Percentiles rank a stretch among this genome's conserved stretches.
Conservation (phyloP, 2,329 filamentous ascomycete species). For the Aspergillus eucalypticola region DNA sequence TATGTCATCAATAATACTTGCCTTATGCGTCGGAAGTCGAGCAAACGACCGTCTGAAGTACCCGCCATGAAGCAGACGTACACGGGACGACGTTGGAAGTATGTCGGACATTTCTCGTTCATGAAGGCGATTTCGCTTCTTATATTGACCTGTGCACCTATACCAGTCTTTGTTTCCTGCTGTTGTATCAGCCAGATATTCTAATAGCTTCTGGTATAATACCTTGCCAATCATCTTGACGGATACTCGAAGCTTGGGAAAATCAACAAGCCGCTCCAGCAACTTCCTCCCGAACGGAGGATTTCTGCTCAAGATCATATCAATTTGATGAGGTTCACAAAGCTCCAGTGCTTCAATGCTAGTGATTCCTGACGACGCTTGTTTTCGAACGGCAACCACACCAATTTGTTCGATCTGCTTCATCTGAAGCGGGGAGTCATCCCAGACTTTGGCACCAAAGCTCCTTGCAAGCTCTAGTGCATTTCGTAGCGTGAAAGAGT, state of each 20-base stretch:
- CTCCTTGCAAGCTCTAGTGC: conserved; percentile 78
- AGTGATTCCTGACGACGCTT: conserved; percentile 69
- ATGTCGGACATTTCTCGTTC: conserved; percentile 63
- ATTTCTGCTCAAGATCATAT: conserved; percentile 73
- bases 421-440: conserved; percentile 76
- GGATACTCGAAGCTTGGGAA: conserved; percentile 66
- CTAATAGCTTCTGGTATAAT: conserved; percentile 29
- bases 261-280: conserved; percentile 64
- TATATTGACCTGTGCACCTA: conserved; percentile 60
- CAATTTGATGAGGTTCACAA: conserved; percentile 70
- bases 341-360: conserved; percentile 69
- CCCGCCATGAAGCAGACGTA: conserved; percentile 74
- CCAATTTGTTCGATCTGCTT: conserved; percentile 82
- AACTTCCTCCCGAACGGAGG: conserved; percentile 78
- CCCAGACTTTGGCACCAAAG: conserved; percentile 75
- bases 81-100: conserved; percentile 65
- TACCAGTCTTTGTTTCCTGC: conserved; percentile 38
- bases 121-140: conserved; percentile 69
- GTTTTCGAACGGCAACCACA: conserved; percentile 69
- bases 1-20: conserved; percentile 27
- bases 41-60: conserved; percentile 65
- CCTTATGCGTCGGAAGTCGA: conserved; percentile 67
- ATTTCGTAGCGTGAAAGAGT: conserved; percentile 67
- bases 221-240: conserved; percentile 54
- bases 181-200: conserved; percentile 12